These are phyloP conservation scores for Phylloporus sp. DNA, from an alignment of 1,284 basidiomycete genomes.

Conservation along the genomic window DNA sequence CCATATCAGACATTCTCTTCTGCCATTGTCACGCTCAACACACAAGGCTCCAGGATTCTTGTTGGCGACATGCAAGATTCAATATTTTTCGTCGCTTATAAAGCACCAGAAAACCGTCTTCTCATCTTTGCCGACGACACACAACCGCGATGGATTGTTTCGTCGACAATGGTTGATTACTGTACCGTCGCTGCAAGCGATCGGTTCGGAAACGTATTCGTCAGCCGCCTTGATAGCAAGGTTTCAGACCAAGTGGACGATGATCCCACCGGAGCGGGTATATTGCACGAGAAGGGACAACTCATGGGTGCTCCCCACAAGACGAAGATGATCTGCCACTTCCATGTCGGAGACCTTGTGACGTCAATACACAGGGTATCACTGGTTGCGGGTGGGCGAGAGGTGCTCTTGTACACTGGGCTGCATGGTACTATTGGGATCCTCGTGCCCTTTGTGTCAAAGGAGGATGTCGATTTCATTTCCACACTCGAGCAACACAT, in stretches of 20 bases:
- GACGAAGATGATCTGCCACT: conserved; percentile 88
- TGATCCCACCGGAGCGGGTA: conserved; percentile 95
- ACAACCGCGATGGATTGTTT: conserved; percentile 91
- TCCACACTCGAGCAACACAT: conserved; percentile 95
- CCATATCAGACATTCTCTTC: conserved; percentile 77
- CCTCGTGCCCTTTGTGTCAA: conserved; percentile 93
- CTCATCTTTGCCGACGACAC: conserved; percentile 95
- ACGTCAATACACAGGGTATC: conserved; percentile 91
- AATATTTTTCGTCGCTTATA: conserved; percentile 92
- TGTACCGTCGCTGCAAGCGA: conserved; percentile 93
- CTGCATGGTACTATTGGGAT: conserved; percentile 94
- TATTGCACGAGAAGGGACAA: conserved; percentile 93
- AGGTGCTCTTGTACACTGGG: conserved; percentile 93
- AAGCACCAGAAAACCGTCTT: conserved; percentile 91
- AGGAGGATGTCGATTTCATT: conserved; percentile 98
- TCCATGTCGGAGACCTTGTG: conserved; percentile 93
- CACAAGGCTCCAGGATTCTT: conserved; percentile 92
- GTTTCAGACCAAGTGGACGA: conserved; percentile 94
- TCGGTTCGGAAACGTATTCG: conserved; percentile 96
- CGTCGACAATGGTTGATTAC: conserved; percentile 94
- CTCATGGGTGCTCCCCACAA: conserved; percentile 98
- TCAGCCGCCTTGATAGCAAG: conserved; percentile 87
- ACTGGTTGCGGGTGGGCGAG: conserved; percentile 93
- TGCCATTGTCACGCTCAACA: conserved; percentile 86
- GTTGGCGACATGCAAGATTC: conserved; percentile 99